Evolutionary conservation across 495 filamentous ascomycete species (phyloP).

Genomic region (Penicillium nucicola): DNA sequence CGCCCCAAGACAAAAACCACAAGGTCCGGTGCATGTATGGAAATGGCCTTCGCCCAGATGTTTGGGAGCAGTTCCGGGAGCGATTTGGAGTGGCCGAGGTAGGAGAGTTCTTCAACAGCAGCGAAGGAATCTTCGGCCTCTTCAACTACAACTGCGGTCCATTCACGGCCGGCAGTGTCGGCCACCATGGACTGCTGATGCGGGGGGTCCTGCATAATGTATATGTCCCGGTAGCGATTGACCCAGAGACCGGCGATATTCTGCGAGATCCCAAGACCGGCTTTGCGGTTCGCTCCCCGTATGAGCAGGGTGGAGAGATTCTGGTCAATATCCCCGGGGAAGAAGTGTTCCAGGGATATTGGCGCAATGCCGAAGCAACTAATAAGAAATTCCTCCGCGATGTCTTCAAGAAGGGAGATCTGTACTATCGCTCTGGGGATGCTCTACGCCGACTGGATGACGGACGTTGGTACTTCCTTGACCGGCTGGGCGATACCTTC

Average conservation of each 20-base stretch:
- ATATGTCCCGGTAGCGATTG: conserved; percentile 65
- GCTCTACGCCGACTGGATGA: conserved; percentile 61
- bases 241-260: conserved; percentile 63
- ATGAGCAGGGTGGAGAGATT: conserved; percentile 72
- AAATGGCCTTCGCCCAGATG: conserved; percentile 74
- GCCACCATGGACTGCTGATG: conserved; percentile 65
- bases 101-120: conserved; percentile 64
- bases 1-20: conserved; percentile 61
- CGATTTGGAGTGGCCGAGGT: conserved; percentile 59
- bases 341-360: conserved; percentile 67
- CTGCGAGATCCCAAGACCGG: conserved; percentile 62
- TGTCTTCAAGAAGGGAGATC: conserved; percentile 71
- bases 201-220: conserved; percentile 47
- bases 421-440: conserved; percentile 75
- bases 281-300: conserved; percentile 59
- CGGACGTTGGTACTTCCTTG: conserved; percentile 76
- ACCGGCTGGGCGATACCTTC: conserved; percentile 76
- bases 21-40: conserved; percentile 67
- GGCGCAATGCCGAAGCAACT: conserved; percentile 61
- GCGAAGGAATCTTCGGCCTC: conserved; percentile 59
- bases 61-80: conserved; percentile 68
- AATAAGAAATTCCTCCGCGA: conserved; percentile 65
- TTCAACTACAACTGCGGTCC: conserved; percentile 58
- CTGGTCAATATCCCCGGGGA: conserved; percentile 61
- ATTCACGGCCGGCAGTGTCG: conserved; percentile 61